Percentiles rank a stretch among this genome's conserved stretches.
phyloP scores from a whole-genome alignment of 108 stramenopile genomes.

The Parmales sp. region DNA sequence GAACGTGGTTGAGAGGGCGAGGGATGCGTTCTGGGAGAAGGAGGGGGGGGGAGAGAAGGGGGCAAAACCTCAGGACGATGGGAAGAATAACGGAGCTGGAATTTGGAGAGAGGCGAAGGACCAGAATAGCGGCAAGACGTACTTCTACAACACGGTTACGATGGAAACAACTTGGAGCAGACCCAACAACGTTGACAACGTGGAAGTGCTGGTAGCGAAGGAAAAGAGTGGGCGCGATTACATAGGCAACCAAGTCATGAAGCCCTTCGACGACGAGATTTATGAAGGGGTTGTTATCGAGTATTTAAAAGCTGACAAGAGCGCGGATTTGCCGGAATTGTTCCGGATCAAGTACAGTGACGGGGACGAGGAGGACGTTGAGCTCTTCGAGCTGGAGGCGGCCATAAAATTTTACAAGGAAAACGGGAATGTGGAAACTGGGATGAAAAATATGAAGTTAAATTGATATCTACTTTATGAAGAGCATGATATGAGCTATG shows the following conservation, averaged over 20 bases:
- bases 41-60: conserved; percentile 1
- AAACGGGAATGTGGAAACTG: neutral
- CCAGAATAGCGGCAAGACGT: conserved; percentile 15
- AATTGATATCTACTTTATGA: too few species aligned
- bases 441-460: neutral
- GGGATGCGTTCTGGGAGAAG: conserved; percentile 6
- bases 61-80: too few species aligned
- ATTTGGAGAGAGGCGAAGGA: conserved; percentile 14
- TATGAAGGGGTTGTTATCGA: conserved; percentile 2
- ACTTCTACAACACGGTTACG: conserved; percentile 20
- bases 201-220: conserved; percentile 2
- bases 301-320: neutral
- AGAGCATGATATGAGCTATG: too few species aligned
- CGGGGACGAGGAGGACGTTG: conserved; percentile 13
- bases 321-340: neutral
- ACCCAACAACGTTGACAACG: neutral
- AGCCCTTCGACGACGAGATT: conserved; percentile 9
- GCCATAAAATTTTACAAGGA: conserved; percentile 3
- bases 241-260: neutral
- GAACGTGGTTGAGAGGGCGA: neutral
- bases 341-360: conserved; percentile 4
- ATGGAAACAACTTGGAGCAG: conserved; percentile 17
- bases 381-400: neutral
- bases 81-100: neutral
- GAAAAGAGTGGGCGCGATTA: neutral